Base-by-base conservation (phyloP, 257 asterid genomes). In the Solanum medicagineum region DNA sequence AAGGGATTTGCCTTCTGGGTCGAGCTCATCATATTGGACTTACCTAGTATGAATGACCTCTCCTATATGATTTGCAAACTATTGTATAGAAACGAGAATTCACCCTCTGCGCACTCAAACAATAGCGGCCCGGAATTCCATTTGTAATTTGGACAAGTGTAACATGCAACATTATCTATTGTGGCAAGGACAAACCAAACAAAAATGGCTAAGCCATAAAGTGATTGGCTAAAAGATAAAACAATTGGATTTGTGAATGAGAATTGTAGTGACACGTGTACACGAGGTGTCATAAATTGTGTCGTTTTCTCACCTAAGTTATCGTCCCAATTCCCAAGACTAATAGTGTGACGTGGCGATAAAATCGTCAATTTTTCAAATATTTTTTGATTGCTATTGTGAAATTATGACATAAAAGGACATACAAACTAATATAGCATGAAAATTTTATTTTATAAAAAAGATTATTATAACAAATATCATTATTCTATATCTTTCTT, bases 251-350 rank as follows among this genome's bases (percentile, higher is more conserved):
- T 47, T 69, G 85, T 87, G 57, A 57, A 69, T 42, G 80, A 22
- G 65, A 36, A 7, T 20, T 29, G 47, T 17, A 14, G 66, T 17
- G 84, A 19, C 87, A 87, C 83, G 89, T 87, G 87, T 70, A 5
- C 65, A 7, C 53, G 42, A 79, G 29, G 26, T 79, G 7, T 26
- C 44, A 7, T 47, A 66, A 32, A 75, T 1, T 3, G 36, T 56
- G 86, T 86, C 86, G 44, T 86, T 86, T 55, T 86, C 83, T 81
- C 59, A 81, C 56, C 86, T 47, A 7, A 65, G 26, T 59, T 71
- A 42, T 42, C 54, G 56, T 20, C 36, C 22, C 53, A 16, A 4
- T 7, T 36, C 24, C 49, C 77, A 69, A 69, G 77, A 69, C 22
- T 16, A 15, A 12, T 66, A 66, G 74, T 29, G 12, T 69, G 77